Base-by-base conservation (phyloP, 2,329 filamentous ascomycete genomes). In the Sporothrix pallida region DNA sequence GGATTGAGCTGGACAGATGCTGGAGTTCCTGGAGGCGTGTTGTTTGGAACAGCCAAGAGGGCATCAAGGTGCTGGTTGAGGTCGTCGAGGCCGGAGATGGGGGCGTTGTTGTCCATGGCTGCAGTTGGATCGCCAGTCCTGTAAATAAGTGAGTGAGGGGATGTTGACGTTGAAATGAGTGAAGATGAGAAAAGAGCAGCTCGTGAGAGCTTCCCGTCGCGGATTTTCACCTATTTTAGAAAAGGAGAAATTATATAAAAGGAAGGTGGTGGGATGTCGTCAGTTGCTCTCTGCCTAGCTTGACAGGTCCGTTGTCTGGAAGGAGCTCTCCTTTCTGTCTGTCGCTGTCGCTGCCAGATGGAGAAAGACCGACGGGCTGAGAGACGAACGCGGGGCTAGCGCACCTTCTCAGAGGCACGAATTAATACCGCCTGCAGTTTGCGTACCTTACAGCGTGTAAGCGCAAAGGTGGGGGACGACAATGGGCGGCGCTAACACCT, bases 51-150 rank as follows among this genome's bases (percentile, higher is more conserved):
- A 1, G 70, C 26, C 23, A 84, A 75, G n/a, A 90, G 81, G 42
- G 84, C 80, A 70, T 86, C 82, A 17, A 91, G 82, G 78, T 91
- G 89, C 26, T 78, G 79, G 68, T 87, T 83, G 26, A 91, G 83
- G 76, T 88, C 87, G 26, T 86, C 82, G 20, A 90, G 81, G 9
- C 87, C 85, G 7, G 83, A 82, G 68, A 90, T 82, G 67, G 86
- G 84, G n/a, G 82, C 77, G 17, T 79, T 79, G n/a, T 79, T 79
- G 46, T 79, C 83, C 78, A 81, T 81, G 62, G 20, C 31, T 37
- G 31, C 31, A 37, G 31, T 37, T 37, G 31, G 31, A 37, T 37
- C 31, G 4, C 31, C 31, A 37, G 31, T 37, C 31, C 31, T 37
- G 31, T 37, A 37, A 5, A 5, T 37, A 5, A 7, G 31, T 37